These are phyloP conservation scores for Amanita brunnescens DNA, from an alignment of 768 basidiomycete genomes.

Conservation along the genomic window DNA sequence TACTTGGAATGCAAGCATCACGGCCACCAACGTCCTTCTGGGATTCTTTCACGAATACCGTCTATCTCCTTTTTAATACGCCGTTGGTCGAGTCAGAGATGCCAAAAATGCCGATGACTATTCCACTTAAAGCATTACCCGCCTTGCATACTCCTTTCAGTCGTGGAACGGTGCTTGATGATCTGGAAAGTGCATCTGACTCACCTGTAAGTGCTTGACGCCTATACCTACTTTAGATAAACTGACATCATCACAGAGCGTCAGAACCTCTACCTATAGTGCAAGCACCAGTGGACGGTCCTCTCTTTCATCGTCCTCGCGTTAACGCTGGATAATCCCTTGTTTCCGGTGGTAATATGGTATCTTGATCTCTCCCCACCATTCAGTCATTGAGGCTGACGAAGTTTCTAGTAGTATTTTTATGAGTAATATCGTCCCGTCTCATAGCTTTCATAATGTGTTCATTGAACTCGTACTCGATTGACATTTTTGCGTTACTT, in stretches of 20 bases:
- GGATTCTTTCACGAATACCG: conserved; percentile 17
- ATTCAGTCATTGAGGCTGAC: not conserved
- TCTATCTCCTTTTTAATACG: conserved; percentile 26
- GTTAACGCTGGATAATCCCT: not conserved
- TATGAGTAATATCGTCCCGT: not conserved
- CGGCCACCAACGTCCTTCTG: conserved; percentile 13
- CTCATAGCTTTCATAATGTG: too few relatives aligned
- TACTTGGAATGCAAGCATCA: not conserved
- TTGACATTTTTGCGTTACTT: too few relatives aligned
- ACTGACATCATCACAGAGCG: conserved; percentile 1
- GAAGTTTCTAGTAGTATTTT: not conserved
- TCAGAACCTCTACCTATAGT: not conserved
- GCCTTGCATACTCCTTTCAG: not conserved
- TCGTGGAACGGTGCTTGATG: not conserved
- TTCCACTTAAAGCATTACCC: conserved; percentile 21
- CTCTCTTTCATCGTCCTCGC: not conserved
- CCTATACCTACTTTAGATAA: not conserved
- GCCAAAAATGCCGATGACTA: conserved; percentile 8
- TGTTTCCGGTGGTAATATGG: not conserved
- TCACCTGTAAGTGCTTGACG: not conserved
- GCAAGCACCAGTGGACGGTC: not conserved
- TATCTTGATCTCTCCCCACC: not conserved
- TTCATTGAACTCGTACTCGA: too few relatives aligned
- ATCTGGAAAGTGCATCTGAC: conserved; percentile 3
- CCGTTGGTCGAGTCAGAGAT: conserved; percentile 24